Evolutionary conservation across 2,329 filamentous ascomycete species (phyloP).

Genomic region (Mycosphaerelloides madeirae): DNA sequence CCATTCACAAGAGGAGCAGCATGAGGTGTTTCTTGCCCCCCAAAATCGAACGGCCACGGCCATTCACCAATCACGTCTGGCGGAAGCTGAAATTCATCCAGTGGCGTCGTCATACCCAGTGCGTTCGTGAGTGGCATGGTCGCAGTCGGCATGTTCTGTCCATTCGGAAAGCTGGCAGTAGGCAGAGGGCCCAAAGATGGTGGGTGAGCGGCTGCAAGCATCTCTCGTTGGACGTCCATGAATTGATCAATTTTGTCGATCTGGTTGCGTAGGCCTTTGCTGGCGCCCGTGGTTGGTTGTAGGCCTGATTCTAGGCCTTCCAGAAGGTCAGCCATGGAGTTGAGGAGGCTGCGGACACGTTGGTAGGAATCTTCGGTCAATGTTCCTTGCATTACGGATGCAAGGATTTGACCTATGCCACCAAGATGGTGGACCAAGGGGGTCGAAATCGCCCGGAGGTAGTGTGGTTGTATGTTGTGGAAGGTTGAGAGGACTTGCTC

Average conservation of each 20-base stretch:
- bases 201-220: slow-evolving; percentile 15
- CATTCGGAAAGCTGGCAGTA: not conserved
- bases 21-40: not conserved
- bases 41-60: slow-evolving; percentile 35
- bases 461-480: slow-evolving; percentile 40
- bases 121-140: slow-evolving; percentile 9
- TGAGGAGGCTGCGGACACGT: slow-evolving; percentile 40
- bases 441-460: slow-evolving; percentile 46
- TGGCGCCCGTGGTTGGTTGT: slow-evolving; percentile 37
- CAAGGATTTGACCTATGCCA: slow-evolving; percentile 48
- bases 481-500: slow-evolving; percentile 44
- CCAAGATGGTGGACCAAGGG: slow-evolving; percentile 48
- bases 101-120: slow-evolving; percentile 18
- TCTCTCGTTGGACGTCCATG: slow-evolving; percentile 31
- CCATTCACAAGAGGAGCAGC: too few species aligned
- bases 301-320: slow-evolving; percentile 41
- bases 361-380: slow-evolving; percentile 42
- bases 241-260: slow-evolving; percentile 44
- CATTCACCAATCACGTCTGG: slow-evolving; percentile 39
- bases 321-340: slow-evolving; percentile 44
- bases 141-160: not conserved
- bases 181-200: not conserved
- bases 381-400: slow-evolving; percentile 43
- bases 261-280: slow-evolving; percentile 37
- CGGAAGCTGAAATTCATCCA: slow-evolving; percentile 38